Conservation (phyloP, 495 filamentous ascomycete species). For the Barbatosphaeria neglecta region DNA sequence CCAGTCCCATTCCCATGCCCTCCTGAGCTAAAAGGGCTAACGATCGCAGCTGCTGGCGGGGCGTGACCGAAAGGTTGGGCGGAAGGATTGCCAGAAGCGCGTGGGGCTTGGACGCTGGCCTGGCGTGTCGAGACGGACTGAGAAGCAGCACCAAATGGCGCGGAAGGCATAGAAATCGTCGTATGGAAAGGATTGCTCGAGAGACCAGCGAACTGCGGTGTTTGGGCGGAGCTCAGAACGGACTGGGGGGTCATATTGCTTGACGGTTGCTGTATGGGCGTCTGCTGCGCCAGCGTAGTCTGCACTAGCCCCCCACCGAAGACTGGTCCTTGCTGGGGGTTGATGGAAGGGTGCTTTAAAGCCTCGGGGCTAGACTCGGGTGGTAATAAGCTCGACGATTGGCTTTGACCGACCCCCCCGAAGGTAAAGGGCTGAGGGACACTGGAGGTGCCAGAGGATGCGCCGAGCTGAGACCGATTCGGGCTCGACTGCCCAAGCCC, state of each 20-base stretch:
- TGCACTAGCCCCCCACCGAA: no score
- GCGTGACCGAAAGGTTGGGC: neutral
- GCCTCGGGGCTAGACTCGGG: neutral
- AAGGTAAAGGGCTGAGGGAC: neutral
- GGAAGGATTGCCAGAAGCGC: neutral
- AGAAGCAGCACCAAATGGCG: no score
- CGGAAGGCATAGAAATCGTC: no score
- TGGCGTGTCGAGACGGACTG: neutral
- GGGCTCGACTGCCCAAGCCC: neutral
- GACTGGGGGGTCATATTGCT: neutral
- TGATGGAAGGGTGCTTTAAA: neutral
- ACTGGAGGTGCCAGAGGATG: neutral
- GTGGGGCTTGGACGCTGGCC: neutral
- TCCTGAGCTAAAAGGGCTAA: neutral
- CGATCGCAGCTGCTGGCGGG: neutral
- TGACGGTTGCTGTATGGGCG: neutral
- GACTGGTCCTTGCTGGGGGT: neutral
- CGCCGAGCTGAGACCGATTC: neutral
- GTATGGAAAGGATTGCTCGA: no score
- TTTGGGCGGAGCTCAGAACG: neutral
- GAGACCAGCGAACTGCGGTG: neutral
- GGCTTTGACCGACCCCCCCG: neutral
- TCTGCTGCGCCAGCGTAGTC: no score
- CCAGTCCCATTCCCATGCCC: no score
- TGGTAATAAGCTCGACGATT: neutral